Percentiles rank a stretch among this genome's conserved stretches.
Evolutionary conservation across 768 basidiomycete species (phyloP).

Genomic region (Pholiota molesta): DNA sequence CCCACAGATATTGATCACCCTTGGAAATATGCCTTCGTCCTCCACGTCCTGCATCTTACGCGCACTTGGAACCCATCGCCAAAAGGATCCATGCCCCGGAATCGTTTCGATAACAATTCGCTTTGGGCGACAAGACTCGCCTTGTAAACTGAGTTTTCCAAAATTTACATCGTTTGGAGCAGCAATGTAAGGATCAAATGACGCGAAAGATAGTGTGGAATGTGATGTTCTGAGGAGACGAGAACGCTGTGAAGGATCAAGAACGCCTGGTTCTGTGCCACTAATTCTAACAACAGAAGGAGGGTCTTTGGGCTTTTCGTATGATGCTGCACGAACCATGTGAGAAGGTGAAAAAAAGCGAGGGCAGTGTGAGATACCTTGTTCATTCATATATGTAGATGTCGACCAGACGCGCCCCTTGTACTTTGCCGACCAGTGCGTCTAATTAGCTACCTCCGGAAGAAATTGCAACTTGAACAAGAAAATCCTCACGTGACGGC

Average conservation of each 20-base stretch:
- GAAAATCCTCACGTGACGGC: constrained; percentile 6
- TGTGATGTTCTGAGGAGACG: constrained; percentile 63
- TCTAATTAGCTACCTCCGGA: too few relatives aligned
- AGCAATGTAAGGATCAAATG: constrained; percentile 73
- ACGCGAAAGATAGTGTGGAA: constrained; percentile 71
- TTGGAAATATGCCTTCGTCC: constrained; percentile 76
- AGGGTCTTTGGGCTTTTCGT: constrained; percentile 21
- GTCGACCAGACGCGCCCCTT: constrained; percentile 16
- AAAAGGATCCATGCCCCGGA: constrained; percentile 56
- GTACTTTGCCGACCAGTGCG: constrained; percentile 13
- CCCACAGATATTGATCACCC: constrained; percentile 71
- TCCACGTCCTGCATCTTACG: constrained; percentile 54
- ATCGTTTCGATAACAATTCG: constrained; percentile 75
- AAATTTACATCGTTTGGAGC: constrained; percentile 41
- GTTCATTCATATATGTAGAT: constrained; percentile 22
- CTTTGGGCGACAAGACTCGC: constrained; percentile 58
- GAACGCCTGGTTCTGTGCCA: constrained; percentile 61
- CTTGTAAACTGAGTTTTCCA: constrained; percentile 44
- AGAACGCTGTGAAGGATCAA: constrained; percentile 63
- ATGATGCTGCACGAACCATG: constrained; percentile 21
- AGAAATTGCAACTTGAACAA: too few relatives aligned
- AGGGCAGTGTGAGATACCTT: constrained; percentile 16
- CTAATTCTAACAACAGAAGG: constrained; percentile 27
- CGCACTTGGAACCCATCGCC: constrained; percentile 82
- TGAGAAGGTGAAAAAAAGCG: constrained; percentile 9